Evolutionary conservation across 345 rosid species (phyloP).

Genomic region (Conringia planisiliqua): DNA sequence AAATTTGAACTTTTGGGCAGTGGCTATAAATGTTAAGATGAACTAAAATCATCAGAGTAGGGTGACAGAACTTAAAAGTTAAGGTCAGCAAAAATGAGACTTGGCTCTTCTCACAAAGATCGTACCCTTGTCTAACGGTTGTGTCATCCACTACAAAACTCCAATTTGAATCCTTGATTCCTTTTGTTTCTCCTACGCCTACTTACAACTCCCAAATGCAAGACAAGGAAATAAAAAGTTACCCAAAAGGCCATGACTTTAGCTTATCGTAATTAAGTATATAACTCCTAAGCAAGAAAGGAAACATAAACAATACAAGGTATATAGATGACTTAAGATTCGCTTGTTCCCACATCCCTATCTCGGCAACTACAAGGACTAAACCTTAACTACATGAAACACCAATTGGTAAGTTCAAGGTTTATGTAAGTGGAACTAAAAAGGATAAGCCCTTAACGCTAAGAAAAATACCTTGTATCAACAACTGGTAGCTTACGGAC

Average conservation of each 20-base stretch:
- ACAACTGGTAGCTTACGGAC: constrained; percentile 75
- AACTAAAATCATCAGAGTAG: neutral
- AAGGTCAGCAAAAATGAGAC: neutral
- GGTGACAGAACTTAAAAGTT: neutral
- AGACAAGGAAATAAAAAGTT: neutral
- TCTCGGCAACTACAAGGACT: neutral
- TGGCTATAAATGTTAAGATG: neutral
- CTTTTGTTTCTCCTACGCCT: neutral
- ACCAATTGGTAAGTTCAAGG: constrained; percentile 3
- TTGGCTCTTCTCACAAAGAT: neutral
- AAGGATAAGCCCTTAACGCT: neutral
- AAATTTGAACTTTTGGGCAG: neutral
- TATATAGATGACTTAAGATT: neutral
- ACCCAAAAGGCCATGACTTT: neutral
- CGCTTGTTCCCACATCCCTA: neutral
- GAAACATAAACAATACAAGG: neutral
- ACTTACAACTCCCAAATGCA: neutral
- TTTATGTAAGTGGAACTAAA: neutral
- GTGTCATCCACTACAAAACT: neutral
- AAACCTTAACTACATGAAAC: neutral
- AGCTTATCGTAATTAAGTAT: neutral
- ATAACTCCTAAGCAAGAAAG: neutral
- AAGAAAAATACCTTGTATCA: constrained; percentile 51
- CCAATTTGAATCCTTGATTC: neutral
- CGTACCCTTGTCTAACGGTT: neutral